Base-by-base conservation (phyloP, 1,284 basidiomycete genomes). In the Coniophora puteana region DNA sequence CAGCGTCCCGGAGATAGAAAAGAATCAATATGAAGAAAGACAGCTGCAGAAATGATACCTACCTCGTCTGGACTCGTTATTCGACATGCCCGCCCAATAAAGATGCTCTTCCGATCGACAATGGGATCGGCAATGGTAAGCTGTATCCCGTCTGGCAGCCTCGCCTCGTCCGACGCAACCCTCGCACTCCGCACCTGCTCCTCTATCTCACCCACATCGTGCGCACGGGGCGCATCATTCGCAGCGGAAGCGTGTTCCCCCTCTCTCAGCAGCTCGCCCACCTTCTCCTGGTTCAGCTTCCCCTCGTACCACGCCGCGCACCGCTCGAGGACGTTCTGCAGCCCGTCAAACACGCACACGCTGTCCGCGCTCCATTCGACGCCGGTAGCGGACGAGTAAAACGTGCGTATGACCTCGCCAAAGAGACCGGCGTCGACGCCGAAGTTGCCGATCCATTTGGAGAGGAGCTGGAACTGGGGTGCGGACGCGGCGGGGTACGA, bases 261-360 rank as follows among this genome's bases (percentile, higher is more conserved):
- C 45, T 80, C 82, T 37, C 83, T 69, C 21, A 74, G 46, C 17
- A 83, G 57, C 44, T 83, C 79, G 0, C 74, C 76, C 1, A 68
- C 74, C 33, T 70, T 75, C 31, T 77, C 78, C 32, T 65, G 67
- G 45, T 66, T 78, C 10, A 88, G 64, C 20, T 71, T 77, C 4
- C 78, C 75, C 43, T 75, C 71, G 53, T 90, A 88, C 91, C 91
- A 93, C 32, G 60, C 56, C 26, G 71, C 67, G 43, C 80, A 84
- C 20, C 72, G 68, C 38, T 87, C 80, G 32, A 86, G 66, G n/a
- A 87, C 79, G 57, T 76, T 81, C 54, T 90, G 84, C 8, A 93
- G 65, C 8, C 92, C 91, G 50, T 95, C 92, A 57, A 94, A 95
- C 12, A 94, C 87, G 54, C 88, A 91, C 11, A 91, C 81, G 2